A percentile compares a stretch with the other conserved stretches of the same genome.
phyloP scores from a whole-genome alignment of 331 rosid genomes.

The Erythrophleum ivorense region DNA sequence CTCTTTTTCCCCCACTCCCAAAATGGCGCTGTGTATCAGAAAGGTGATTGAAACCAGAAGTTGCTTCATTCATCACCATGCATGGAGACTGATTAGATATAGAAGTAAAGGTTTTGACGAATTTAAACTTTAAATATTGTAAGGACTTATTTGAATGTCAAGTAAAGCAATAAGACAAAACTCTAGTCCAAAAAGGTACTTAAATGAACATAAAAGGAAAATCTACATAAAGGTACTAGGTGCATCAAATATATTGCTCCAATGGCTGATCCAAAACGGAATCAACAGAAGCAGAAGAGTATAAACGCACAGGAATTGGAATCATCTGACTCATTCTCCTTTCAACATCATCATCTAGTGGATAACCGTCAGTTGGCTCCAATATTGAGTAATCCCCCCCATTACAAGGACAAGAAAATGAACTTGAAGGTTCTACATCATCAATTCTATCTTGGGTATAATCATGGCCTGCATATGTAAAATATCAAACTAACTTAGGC shows the following conservation, averaged over 20 bases:
- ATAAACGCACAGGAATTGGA: constrained; percentile 74
- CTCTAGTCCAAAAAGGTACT: constrained; percentile 12
- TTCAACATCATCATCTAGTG: constrained; percentile 62
- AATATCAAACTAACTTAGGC: constrained; percentile 30
- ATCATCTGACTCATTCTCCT: constrained; percentile 67
- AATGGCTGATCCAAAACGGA: background rate
- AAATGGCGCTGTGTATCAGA: background rate
- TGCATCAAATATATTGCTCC: no score
- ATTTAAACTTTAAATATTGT: background rate
- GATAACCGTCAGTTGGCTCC: constrained; percentile 53
- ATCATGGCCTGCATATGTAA: constrained; percentile 50
- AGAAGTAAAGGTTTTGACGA: background rate
- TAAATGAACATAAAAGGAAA: background rate
- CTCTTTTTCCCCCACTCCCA: background rate
- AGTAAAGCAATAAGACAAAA: constrained; percentile 11
- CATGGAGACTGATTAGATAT: background rate
- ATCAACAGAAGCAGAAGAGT: constrained; percentile 11
- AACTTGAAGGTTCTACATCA: constrained; percentile 57
- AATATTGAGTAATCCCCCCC: constrained; percentile 41
- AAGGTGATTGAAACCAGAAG: background rate
- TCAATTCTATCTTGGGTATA: constrained; percentile 48
- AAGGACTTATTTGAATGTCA: constrained; percentile 6
- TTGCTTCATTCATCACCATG: background rate
- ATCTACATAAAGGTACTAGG: background rate
- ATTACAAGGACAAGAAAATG: constrained; percentile 63